These are phyloP conservation scores for Candida arabinofermentans DNA, from an alignment of 805 yeast genomes.

Conservation along the genomic window DNA sequence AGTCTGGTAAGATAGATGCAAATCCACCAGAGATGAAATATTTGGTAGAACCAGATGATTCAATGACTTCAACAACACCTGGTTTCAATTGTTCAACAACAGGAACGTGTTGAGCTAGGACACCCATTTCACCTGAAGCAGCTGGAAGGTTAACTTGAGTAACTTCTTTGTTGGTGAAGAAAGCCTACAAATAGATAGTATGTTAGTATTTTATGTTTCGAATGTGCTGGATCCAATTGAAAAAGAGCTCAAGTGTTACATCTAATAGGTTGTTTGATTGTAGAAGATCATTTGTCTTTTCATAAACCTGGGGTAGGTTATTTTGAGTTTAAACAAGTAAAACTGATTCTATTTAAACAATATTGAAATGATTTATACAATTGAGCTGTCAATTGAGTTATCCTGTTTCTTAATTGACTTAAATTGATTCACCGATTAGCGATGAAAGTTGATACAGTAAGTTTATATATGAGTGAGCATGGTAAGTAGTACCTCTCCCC, in stretches of 20 bases:
- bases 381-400: too few relatives aligned
- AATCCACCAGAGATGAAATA: constrained; percentile 95
- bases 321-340: too few relatives aligned
- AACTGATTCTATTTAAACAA: too few relatives aligned
- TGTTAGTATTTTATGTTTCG: not conserved
- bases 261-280: too few relatives aligned
- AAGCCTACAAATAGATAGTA: constrained; percentile 18
- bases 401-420: too few relatives aligned
- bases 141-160: constrained; percentile 94
- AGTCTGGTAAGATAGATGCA: constrained; percentile 94
- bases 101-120: constrained; percentile 96
- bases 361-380: too few relatives aligned
- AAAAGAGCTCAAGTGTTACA: not conserved
- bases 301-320: too few relatives aligned
- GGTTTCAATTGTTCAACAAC: constrained; percentile 94
- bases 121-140: constrained; percentile 92
- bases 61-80: constrained; percentile 90
- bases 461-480: too few relatives aligned
- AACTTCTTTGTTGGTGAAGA: constrained; percentile 31
- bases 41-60: constrained; percentile 67
- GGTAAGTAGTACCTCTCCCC: too few relatives aligned
- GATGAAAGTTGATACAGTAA: too few relatives aligned
- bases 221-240: not conserved
- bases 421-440: too few relatives aligned
- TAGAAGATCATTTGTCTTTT: too few relatives aligned